A percentile compares a stretch with the other conserved stretches of the same genome.
Conservation (phyloP, 169 alveolate genomes). For the Ichthyophthirius multifiliis region DNA sequence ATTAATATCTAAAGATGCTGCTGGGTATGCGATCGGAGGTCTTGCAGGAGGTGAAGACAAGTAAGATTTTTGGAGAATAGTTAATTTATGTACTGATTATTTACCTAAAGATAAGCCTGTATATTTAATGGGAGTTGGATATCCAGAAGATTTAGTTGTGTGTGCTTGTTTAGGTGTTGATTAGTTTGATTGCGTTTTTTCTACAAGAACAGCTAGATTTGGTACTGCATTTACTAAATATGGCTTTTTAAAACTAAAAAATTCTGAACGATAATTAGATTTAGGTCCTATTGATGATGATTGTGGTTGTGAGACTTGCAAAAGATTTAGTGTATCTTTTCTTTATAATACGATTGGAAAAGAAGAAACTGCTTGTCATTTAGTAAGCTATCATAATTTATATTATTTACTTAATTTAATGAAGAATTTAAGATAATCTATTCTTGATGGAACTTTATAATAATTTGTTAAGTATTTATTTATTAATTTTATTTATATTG, state of each 20-base stretch:
- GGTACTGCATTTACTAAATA: constrained; percentile 92
- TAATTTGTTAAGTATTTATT: constrained; percentile 65
- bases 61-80: constrained; percentile 92
- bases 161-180: constrained; percentile 98
- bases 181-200: constrained; percentile 99
- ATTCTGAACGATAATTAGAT: constrained; percentile 67
- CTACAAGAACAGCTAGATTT: constrained; percentile 98
- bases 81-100: constrained; percentile 80
- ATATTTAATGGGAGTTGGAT: constrained; percentile 99
- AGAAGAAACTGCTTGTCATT: constrained; percentile 84
- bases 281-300: constrained; percentile 88
- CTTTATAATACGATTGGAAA: constrained; percentile 75
- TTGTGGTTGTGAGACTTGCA: constrained; percentile 94
- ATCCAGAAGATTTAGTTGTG: constrained; percentile 94
- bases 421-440: constrained; percentile 79
- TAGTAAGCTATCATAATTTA: constrained; percentile 92
- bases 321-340: constrained; percentile 90
- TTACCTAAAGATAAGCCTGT: constrained; percentile 79
- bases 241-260: constrained; percentile 83
- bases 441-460: constrained; percentile 69
- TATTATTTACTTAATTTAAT: constrained; percentile 85
- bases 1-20: constrained; percentile 84
- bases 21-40: constrained; percentile 99
- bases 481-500: neutral
- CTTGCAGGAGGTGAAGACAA: constrained; percentile 98